Evolutionary conservation across 2,329 filamentous ascomycete genomes (phyloP).

Genomic region (Neopestalotiopsis sp.): DNA sequence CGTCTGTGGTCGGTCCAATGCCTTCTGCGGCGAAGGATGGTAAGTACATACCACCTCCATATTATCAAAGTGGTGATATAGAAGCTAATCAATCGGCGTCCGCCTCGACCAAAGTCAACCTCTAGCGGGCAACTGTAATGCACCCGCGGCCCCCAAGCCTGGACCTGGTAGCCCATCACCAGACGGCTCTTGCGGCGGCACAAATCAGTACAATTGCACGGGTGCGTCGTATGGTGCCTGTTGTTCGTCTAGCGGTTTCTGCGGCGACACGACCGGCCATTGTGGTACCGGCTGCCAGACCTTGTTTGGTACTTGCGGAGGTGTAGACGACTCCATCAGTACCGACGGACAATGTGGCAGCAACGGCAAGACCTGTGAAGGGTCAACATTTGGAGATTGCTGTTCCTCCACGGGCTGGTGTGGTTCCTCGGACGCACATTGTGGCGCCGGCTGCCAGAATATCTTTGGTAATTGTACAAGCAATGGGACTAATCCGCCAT

Average conservation of each 20-base stretch:
- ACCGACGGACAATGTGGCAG: constrained; percentile 13
- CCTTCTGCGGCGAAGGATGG: constrained; percentile 12
- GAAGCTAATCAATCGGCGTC: background rate
- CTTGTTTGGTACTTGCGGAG: constrained; percentile 23
- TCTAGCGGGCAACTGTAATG: constrained; percentile 11
- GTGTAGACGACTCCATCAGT: constrained; percentile 16
- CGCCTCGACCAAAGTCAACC: background rate
- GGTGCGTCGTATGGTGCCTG: constrained; percentile 9
- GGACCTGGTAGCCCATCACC: constrained; percentile 11
- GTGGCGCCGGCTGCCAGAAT: constrained; percentile 4
- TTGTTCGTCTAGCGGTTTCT: constrained; percentile 28
- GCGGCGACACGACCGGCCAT: constrained; percentile 37
- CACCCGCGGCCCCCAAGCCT: background rate
- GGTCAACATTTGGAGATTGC: constrained; percentile 12
- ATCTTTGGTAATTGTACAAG: background rate
- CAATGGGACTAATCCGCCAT: too few species aligned
- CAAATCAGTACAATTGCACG: constrained; percentile 12
- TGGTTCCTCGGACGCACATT: background rate
- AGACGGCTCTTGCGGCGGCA: constrained; percentile 13
- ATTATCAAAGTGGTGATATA: background rate
- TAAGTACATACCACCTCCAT: background rate
- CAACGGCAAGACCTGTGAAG: constrained; percentile 49
- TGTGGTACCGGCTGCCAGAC: constrained; percentile 26
- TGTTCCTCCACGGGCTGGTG: constrained; percentile 9
- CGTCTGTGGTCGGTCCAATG: constrained; percentile 3